A percentile compares a stretch with the other conserved stretches of the same genome.
Evolutionary conservation across 2,329 filamentous ascomycete genomes (phyloP).

Genomic region (Colletotrichum sp.): DNA sequence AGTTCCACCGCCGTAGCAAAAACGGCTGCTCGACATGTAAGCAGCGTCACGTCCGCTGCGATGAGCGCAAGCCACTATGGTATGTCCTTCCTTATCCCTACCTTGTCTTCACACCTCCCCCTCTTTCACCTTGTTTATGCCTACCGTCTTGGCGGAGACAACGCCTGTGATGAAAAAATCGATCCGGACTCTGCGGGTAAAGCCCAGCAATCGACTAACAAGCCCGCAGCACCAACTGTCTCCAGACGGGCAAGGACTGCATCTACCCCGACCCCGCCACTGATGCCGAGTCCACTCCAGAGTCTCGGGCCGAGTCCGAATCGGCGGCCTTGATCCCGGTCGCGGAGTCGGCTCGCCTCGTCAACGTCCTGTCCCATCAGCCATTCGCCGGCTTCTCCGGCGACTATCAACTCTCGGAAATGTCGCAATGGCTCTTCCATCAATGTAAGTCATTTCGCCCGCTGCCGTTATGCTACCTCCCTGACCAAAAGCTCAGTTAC

Average conservation of each 20-base stretch:
- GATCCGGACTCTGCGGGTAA: neutral
- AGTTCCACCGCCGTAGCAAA: constrained; percentile 41
- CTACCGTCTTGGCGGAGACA: neutral
- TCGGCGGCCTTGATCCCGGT: constrained; percentile 5
- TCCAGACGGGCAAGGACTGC: constrained; percentile 49
- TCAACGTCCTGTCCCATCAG: constrained; percentile 13
- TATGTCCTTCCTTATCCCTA: constrained; percentile 30
- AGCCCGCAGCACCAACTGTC: constrained; percentile 45
- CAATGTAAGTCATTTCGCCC: constrained; percentile 30
- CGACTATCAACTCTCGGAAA: constrained; percentile 33
- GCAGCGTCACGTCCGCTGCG: constrained; percentile 49
- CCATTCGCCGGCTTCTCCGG: constrained; percentile 19
- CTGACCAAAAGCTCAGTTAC: constrained; percentile 34
- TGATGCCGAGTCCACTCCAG: neutral
- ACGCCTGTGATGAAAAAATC: neutral
- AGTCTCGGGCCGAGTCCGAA: neutral
- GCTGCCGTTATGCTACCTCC: neutral
- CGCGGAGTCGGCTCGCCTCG: neutral
- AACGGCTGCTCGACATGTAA: constrained; percentile 42
- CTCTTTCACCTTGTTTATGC: neutral
- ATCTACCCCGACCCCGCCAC: constrained; percentile 32
- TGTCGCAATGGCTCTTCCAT: constrained; percentile 39
- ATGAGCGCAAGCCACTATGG: constrained; percentile 50
- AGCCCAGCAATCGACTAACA: neutral
- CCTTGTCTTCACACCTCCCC: neutral